Base-by-base conservation (phyloP, 1,139 yeast genomes). In the Geotrichum carabidarum region DNA sequence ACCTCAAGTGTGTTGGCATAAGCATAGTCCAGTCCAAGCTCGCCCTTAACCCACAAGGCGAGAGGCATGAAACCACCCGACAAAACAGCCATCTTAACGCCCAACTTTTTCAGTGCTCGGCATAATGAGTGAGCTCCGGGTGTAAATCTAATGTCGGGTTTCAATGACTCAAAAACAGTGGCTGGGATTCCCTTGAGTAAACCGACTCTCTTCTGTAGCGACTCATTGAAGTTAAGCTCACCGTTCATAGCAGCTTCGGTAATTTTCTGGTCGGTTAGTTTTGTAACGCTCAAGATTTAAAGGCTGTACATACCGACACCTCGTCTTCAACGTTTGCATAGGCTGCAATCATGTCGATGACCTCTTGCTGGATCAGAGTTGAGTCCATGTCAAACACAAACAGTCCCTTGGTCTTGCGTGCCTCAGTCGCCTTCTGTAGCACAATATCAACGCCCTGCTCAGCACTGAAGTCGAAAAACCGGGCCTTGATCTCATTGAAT, bases 371-470 rank as follows among this genome's bases (percentile, higher is more conserved):
- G 62, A 94, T 94, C 67, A 94, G 74, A 0, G 99, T 94, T 0
- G 98, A 91, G 73, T 94, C 99, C 99, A 94, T 94, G 65, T 94
- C 99, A 65, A 94, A 94, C 18, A 94, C 88, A 59, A 88, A 83
- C 50, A 93, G 75, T 62, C 81, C 79, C 66, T 85, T 86, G 31
- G 55, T 56, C 42, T 56, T 55, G 12, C 68, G 58, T 34, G 38
- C 32, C 34, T 51, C 73, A 44, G 61, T 67, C 44, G 72, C 65
- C 44, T 58, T 59, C 62, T 81, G 86, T 14, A 80, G 69, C 12
- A 80, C 67, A 12, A 81, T 61, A 59, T 82, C 84, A 12, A 76
- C 68, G 2, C 52, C 57, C 9, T 49, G 42, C 44, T 52, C 54
- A 37, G 53, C 56, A 54, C 64, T 58, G 15, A 64, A 58, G 17